Conservation (phyloP, 345 rosid genomes). For the Camelina neglecta region DNA sequence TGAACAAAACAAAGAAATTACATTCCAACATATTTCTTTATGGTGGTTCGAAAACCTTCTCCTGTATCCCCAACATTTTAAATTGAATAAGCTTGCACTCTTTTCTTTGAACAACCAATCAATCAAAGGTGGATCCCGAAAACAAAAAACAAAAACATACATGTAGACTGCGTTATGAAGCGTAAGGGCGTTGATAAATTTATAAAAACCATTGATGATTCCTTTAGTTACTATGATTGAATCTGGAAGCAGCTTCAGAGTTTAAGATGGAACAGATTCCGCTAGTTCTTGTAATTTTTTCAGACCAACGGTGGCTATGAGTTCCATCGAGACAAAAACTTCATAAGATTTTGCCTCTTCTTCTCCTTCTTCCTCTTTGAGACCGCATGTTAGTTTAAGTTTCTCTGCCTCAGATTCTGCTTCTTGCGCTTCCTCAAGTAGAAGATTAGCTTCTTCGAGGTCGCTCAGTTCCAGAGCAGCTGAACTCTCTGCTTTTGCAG, state of each 20-base stretch:
- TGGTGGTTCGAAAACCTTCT: no score
- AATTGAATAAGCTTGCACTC: not conserved
- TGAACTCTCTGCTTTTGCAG: constrained; percentile 75
- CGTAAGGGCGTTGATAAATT: no score
- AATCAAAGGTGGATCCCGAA: constrained; percentile 23
- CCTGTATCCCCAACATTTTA: no score
- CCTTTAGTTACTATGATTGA: not conserved
- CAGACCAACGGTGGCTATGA: constrained; percentile 62
- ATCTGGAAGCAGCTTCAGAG: constrained; percentile 23
- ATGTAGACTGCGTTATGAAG: no score
- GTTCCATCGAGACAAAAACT: constrained; percentile 76
- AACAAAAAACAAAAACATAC: not conserved
- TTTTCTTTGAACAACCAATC: constrained; percentile 14
- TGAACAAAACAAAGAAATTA: no score
- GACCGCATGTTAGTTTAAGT: constrained; percentile 54
- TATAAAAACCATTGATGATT: not conserved
- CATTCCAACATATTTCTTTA: no score
- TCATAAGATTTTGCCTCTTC: constrained; percentile 54
- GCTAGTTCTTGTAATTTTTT: constrained; percentile 68
- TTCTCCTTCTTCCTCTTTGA: constrained; percentile 52
- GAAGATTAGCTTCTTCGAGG: constrained; percentile 75
- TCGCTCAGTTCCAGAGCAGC: constrained; percentile 80
- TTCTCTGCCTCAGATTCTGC: constrained; percentile 74
- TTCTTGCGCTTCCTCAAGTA: constrained; percentile 75
- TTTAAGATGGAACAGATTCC: constrained; percentile 44